Conservation (phyloP, 2,329 filamentous ascomycete species). For the Pseudocercospora ulei region DNA sequence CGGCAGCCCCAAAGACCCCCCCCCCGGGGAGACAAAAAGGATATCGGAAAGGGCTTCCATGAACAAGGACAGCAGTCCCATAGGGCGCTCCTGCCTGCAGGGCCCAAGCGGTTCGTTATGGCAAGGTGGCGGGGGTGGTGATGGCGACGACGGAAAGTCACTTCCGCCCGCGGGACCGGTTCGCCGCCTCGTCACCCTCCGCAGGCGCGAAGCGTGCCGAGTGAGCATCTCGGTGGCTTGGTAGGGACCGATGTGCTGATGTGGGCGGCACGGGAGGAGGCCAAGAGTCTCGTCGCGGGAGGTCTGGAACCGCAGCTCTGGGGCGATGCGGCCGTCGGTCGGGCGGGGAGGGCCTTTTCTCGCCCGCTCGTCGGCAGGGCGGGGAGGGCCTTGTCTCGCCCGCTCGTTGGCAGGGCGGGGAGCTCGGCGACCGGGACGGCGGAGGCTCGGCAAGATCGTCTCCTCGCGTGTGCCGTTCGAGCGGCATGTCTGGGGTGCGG, state of each 20-base stretch:
- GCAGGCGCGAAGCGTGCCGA: not conserved
- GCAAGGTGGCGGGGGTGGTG: slow-evolving; percentile 40
- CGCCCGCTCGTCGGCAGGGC: slow-evolving; percentile 1
- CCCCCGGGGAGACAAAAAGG: slow-evolving; percentile 20
- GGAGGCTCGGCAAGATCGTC: not conserved
- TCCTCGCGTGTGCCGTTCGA: not conserved
- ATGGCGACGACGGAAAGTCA: slow-evolving; percentile 39
- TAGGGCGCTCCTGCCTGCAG: slow-evolving; percentile 33
- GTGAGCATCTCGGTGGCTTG: not conserved
- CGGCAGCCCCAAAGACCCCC: slow-evolving; percentile 15
- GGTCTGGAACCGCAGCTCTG: not conserved
- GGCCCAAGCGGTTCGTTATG: not conserved
- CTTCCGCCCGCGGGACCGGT: slow-evolving; percentile 31
- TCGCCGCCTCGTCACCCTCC: slow-evolving; percentile 26
- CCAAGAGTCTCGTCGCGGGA: not conserved
- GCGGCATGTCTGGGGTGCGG: not conserved
- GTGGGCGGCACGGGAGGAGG: slow-evolving; percentile 3
- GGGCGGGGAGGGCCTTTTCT: not conserved
- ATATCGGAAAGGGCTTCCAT: slow-evolving; percentile 36
- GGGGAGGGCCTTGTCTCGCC: not conserved
- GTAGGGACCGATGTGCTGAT: slow-evolving; percentile 9
- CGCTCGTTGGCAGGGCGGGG: slow-evolving; percentile 4
- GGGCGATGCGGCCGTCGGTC: not conserved
- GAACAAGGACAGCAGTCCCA: slow-evolving; percentile 31
- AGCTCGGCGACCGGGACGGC: slow-evolving; percentile 1